Base-by-base conservation (phyloP, 2,329 filamentous ascomycete genomes). In the Sarocladium brachiariae region DNA sequence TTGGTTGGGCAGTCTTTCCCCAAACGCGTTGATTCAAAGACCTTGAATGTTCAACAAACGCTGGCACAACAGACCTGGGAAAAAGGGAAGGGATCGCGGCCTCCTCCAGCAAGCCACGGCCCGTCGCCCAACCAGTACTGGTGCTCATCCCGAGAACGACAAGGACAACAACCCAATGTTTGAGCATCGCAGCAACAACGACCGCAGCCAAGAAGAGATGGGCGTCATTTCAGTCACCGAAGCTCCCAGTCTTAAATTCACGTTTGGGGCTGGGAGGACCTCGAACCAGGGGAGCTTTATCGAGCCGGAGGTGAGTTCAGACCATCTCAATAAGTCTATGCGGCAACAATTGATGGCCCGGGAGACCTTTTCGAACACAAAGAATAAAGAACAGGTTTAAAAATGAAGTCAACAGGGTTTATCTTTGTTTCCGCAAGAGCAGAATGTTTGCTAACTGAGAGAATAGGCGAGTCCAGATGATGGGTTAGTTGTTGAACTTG, bases 251-350 rank as follows among this genome's bases (percentile, higher is more conserved):
- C 66, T 61, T 37, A 59, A 61, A 19, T 69, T 69, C 41, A 69
- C 66, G 4, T 69, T 69, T 34, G 57, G 57, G 43, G 56, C 59
- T 13, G 51, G 57, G 25, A 54, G 54, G n/a, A 62, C 54, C 41
- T 60, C 62, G 10, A 56, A 52, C 11, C 52, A 54, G n/a, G 61
- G 58, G 10, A 64, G 60, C 47, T 64, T 60, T 27, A 64, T 66
- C 18, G 64, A 66, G 35, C 59, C 64, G 19, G 64, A 66, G 54
- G 64, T 66, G n/a, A n/a, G n/a, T n/a, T n/a, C n/a, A n/a, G n/a
- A n/a, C n/a, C n/a, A n/a, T n/a, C n/a, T n/a, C n/a, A n/a, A n/a
- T n/a, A n/a, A n/a, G n/a, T n/a, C n/a, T n/a, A n/a, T n/a, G n/a
- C n/a, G n/a, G n/a, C n/a, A n/a, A n/a, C n/a, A n/a, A n/a, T n/a